phyloP scores from a whole-genome alignment of 1,284 basidiomycete species.

The Inonotus obliquus region DNA sequence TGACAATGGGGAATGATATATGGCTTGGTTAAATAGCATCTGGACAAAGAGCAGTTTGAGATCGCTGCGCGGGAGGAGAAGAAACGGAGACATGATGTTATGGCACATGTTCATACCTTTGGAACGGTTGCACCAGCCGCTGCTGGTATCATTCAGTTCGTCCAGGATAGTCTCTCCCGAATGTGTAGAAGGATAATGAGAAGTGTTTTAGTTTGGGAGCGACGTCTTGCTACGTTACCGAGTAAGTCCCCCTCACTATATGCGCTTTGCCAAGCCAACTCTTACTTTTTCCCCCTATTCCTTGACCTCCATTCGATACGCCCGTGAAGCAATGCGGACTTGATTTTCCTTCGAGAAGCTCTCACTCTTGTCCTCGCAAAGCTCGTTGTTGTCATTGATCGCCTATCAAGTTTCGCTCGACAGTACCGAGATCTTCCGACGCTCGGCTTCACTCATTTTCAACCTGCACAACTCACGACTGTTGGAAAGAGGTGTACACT shows the following conservation, averaged over 20 bases:
- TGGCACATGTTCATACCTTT: conserved; percentile 99
- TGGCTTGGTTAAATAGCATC: conserved; percentile 41
- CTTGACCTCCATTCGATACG: background rate
- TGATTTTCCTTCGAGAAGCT: conserved; percentile 92
- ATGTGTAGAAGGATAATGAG: background rate
- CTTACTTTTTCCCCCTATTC: too few relatives aligned
- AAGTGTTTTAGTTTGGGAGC: conserved; percentile 70
- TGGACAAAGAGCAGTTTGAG: conserved; percentile 89
- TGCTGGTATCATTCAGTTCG: conserved; percentile 95
- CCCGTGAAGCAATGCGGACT: conserved; percentile 80
- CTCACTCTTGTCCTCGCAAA: conserved; percentile 85
- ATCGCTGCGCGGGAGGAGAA: conserved; percentile 94
- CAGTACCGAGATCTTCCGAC: conserved; percentile 79
- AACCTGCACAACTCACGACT: conserved; percentile 97
- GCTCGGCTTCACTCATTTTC: conserved; percentile 98
- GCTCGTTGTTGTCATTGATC: conserved; percentile 85
- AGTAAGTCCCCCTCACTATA: conserved; percentile 48
- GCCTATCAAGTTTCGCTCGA: conserved; percentile 76
- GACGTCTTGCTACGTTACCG: conserved; percentile 98
- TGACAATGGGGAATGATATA: background rate
- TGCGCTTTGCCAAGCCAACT: background rate
- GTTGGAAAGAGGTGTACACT: conserved; percentile 99
- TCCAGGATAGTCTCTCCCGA: conserved; percentile 18
- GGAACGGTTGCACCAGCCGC: conserved; percentile 92
- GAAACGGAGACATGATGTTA: conserved; percentile 97